These are phyloP conservation scores for Arthromyces matolae DNA, from an alignment of 768 basidiomycete species.

Conservation along the genomic window DNA sequence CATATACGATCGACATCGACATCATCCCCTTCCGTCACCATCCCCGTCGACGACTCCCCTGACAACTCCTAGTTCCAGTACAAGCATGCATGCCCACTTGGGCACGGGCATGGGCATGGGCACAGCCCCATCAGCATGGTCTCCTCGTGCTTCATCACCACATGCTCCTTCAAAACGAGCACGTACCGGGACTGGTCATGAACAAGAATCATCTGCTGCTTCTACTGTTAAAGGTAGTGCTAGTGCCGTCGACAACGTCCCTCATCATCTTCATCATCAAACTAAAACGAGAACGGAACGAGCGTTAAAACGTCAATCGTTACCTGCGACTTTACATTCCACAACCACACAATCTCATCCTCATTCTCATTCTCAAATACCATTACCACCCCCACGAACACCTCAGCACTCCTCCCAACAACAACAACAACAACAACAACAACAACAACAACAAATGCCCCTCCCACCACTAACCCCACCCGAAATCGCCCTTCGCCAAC, in stretches of 20 bases:
- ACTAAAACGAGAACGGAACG: no score
- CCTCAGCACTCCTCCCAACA: slow-evolving; percentile 13
- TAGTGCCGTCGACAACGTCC: neutral
- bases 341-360: no score
- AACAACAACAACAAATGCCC: slow-evolving; percentile 1
- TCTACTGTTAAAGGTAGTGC: no score
- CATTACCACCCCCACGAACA: slow-evolving; percentile 1
- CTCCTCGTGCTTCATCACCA: neutral
- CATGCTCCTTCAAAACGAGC: neutral
- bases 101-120: neutral
- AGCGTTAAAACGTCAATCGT: neutral
- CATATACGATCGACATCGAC: neutral
- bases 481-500: slow-evolving; percentile 49
- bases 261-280: neutral
- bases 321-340: no score
- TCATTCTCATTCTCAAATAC: neutral
- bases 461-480: slow-evolving; percentile 38
- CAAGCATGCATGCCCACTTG: neutral
- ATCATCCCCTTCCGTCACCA: neutral
- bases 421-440: no score
- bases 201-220: no score
- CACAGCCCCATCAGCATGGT: neutral
- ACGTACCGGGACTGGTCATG: no score
- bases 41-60: neutral
- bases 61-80: no score